Evolutionary conservation across 108 stramenopile genomes (phyloP).

Genomic region (Parietichytrium sp.): DNA sequence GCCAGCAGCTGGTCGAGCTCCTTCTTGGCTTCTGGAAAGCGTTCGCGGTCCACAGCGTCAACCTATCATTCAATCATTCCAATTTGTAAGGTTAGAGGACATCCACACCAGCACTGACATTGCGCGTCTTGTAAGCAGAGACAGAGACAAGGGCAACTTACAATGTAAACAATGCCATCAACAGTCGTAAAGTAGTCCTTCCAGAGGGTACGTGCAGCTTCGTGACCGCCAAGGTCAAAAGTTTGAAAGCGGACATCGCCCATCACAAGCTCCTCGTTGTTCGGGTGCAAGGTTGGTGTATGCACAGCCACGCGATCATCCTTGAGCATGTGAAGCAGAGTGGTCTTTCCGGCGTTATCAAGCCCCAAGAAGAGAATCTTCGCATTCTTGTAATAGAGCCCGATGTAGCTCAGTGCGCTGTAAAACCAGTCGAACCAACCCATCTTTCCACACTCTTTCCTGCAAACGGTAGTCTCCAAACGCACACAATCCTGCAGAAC

Average conservation of each 20-base stretch:
- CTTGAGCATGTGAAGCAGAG: constrained; percentile 92
- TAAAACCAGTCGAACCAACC: too few relatives aligned
- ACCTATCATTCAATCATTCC: neutral
- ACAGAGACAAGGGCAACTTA: constrained; percentile 86
- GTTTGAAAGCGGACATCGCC: constrained; percentile 90
- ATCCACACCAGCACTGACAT: neutral
- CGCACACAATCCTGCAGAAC: too few relatives aligned
- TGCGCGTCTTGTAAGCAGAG: constrained; percentile 55
- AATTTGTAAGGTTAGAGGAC: neutral
- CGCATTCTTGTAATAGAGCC: constrained; percentile 98
- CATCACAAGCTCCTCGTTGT: constrained; percentile 86
- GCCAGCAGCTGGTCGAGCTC: constrained; percentile 90
- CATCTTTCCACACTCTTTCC: too few relatives aligned
- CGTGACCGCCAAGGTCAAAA: constrained; percentile 93
- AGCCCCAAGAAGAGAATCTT: constrained; percentile 97
- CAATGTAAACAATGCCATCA: constrained; percentile 95
- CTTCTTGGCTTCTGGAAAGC: constrained; percentile 97
- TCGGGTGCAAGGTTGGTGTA: constrained; percentile 43
- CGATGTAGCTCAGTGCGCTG: constrained; percentile 44
- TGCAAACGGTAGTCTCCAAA: too few relatives aligned
- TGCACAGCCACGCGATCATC: constrained; percentile 78
- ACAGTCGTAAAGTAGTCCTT: constrained; percentile 94
- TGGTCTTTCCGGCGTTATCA: constrained; percentile 99
- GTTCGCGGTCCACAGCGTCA: constrained; percentile 57
- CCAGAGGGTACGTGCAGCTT: constrained; percentile 79